Percentiles rank a stretch among this genome's conserved stretches.
Conservation (phyloP, 257 asterid species). For the Linderniella brevidens region DNA sequence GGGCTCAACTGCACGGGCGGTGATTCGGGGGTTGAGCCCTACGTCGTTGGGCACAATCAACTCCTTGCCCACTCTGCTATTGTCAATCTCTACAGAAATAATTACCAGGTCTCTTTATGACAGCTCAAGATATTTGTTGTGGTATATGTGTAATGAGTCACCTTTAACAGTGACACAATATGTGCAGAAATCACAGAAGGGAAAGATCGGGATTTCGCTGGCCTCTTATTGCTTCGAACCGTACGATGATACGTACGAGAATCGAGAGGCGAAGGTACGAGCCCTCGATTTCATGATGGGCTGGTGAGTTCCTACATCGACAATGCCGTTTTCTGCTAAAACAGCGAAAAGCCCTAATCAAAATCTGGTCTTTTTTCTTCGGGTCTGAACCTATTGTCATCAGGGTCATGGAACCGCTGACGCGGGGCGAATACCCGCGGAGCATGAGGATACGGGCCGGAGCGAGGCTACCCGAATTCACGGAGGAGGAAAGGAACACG, state of each 20-base stretch:
- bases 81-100: constrained; percentile 19
- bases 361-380: background rate
- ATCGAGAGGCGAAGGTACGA: constrained; percentile 14
- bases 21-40: constrained; percentile 27
- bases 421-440: constrained; percentile 19
- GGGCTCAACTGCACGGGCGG: background rate
- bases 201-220: constrained; percentile 34
- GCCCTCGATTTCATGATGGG: constrained; percentile 27
- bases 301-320: constrained; percentile 4
- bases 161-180: background rate
- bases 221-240: constrained; percentile 37
- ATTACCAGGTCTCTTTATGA: constrained; percentile 16
- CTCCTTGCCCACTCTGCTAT: constrained; percentile 33
- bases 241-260: constrained; percentile 8
- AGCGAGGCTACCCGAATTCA: constrained; percentile 8
- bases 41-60: constrained; percentile 27
- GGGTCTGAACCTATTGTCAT: background rate
- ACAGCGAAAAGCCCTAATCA: no score
- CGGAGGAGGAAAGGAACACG: constrained; percentile 13
- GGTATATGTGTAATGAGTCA: background rate
- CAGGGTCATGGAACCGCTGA: constrained; percentile 23
- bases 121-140: background rate
- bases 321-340: no score
- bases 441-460: constrained; percentile 19
- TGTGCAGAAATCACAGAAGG: constrained; percentile 25